Conservation (phyloP, 2,329 filamentous ascomycete genomes). For the Chaetomium strumarium region DNA sequence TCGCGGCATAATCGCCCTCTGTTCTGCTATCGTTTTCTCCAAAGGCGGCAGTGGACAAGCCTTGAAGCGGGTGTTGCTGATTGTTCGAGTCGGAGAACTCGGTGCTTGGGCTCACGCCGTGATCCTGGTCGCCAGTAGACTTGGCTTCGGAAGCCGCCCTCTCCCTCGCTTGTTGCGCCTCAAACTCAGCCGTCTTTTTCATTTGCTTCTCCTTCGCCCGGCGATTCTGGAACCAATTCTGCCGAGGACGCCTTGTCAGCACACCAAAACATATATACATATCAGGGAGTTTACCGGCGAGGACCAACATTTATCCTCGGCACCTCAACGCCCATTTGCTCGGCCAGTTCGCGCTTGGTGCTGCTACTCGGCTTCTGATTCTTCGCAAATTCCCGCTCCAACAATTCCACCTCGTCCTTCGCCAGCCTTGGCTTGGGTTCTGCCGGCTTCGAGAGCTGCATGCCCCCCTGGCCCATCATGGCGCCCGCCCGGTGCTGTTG, state of each 20-base stretch:
- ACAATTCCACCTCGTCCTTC: slow-evolving; percentile 53
- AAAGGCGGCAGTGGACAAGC: slow-evolving; percentile 35
- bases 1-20: slow-evolving; percentile 7
- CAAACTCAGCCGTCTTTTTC: slow-evolving; percentile 48
- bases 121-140: slow-evolving; percentile 28
- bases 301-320: slow-evolving; percentile 55
- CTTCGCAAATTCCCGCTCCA: slow-evolving; percentile 57
- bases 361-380: slow-evolving; percentile 60
- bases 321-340: slow-evolving; percentile 57
- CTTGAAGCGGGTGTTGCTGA: slow-evolving; percentile 28
- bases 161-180: slow-evolving; percentile 38
- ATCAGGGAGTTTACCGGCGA: background rate
- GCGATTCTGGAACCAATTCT: slow-evolving; percentile 67
- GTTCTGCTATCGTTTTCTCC: slow-evolving; percentile 7
- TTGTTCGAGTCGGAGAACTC: slow-evolving; percentile 31
- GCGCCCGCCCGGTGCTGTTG: slow-evolving; percentile 21
- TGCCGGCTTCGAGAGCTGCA: slow-evolving; percentile 25
- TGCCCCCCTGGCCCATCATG: slow-evolving; percentile 23
- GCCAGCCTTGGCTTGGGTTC: slow-evolving; percentile 50
- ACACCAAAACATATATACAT: background rate
- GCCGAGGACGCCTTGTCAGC: slow-evolving; percentile 16
- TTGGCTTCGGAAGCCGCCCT: slow-evolving; percentile 33
- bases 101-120: slow-evolving; percentile 21
- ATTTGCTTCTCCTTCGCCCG: slow-evolving; percentile 61
- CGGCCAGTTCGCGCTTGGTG: slow-evolving; percentile 54